Evolutionary conservation across 208 protist genomes (phyloP).

Genomic region (Leptomonas pyrrhocoris): DNA sequence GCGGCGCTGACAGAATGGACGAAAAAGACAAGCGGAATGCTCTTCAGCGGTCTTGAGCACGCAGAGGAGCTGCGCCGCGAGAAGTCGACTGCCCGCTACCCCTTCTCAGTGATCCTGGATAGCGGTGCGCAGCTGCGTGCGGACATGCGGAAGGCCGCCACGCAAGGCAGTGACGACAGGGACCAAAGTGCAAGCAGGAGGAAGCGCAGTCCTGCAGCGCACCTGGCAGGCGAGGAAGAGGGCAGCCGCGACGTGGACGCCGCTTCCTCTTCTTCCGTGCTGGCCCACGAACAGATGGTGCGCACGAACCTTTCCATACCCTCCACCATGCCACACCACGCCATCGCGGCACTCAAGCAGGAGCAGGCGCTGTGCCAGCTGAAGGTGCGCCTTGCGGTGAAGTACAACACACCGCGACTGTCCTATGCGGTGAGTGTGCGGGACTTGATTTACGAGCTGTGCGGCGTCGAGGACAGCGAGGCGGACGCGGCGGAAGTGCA

Average conservation of each 20-base stretch:
- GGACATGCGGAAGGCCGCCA: not conserved
- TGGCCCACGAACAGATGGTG: slow-evolving; percentile 9
- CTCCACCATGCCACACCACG: not conserved
- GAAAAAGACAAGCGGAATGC: not conserved
- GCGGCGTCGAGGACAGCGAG: slow-evolving; percentile 29
- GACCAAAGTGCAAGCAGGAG: not conserved
- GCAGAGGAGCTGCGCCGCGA: slow-evolving; percentile 15
- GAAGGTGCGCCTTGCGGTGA: slow-evolving; percentile 32
- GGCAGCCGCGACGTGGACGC: no score
- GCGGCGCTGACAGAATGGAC: slow-evolving; percentile 16
- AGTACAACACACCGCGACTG: slow-evolving; percentile 36
- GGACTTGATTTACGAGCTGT: slow-evolving; percentile 29
- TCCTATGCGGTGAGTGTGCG: slow-evolving; percentile 24
- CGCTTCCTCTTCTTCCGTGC: not conserved
- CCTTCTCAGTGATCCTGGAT: slow-evolving; percentile 4
- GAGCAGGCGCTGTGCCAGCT: slow-evolving; percentile 9
- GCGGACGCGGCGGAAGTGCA: slow-evolving; percentile 20
- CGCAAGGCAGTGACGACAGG: not conserved
- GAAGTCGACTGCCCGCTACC: not conserved
- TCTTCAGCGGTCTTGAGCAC: not conserved
- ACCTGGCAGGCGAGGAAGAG: not conserved
- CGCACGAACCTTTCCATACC: slow-evolving; percentile 11
- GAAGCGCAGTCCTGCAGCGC: not conserved
- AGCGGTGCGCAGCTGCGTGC: not conserved
- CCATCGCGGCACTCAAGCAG: slow-evolving; percentile 4